These are phyloP conservation scores for Coemansia sp. DNA, from an alignment of 371 early-diverging fungal genomes.

Conservation along the genomic window DNA sequence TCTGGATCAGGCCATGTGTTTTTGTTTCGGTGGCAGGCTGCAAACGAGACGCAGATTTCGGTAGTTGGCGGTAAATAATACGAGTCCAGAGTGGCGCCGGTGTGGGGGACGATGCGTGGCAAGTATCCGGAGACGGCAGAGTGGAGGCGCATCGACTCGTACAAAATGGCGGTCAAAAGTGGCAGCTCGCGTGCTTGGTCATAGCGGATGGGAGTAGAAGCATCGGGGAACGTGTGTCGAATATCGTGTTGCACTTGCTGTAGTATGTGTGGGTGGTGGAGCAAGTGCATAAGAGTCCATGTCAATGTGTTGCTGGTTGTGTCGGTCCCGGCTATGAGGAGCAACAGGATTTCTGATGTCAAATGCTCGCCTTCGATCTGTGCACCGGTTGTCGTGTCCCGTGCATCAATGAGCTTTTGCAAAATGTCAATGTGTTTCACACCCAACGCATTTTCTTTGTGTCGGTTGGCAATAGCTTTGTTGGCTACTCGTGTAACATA, in stretches of 20 bases:
- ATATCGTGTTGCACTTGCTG: conserved; percentile 27
- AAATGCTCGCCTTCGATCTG: conserved; percentile 13
- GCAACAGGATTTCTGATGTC: conserved; percentile 21
- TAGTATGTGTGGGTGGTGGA: conserved; percentile 26
- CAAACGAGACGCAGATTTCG: conserved; percentile 15
- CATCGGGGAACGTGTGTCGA: conserved; percentile 25
- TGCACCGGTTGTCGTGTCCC: conserved; percentile 23
- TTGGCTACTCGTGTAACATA: not conserved
- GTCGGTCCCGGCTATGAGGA: conserved; percentile 50
- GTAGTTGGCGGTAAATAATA: conserved; percentile 13
- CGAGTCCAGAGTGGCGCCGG: conserved; percentile 24
- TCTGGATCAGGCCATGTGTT: conserved; percentile 27
- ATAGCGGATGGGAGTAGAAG: conserved; percentile 11
- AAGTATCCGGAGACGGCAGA: conserved; percentile 33
- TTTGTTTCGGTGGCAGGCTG: conserved; percentile 27
- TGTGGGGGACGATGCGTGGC: conserved; percentile 34
- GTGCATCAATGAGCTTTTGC: conserved; percentile 34
- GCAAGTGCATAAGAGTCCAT: conserved; percentile 31
- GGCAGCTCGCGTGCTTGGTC: conserved; percentile 36
- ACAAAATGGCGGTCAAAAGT: conserved; percentile 49
- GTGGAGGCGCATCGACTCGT: conserved; percentile 49
- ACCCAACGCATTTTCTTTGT: too few relatives aligned
- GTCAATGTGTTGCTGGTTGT: conserved; percentile 49
- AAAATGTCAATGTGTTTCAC: conserved; percentile 12
- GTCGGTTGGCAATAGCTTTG: not conserved